These are phyloP conservation scores for Mucor circinelloides DNA, from an alignment of 371 early-diverging fungal species.

Conservation along the genomic window DNA sequence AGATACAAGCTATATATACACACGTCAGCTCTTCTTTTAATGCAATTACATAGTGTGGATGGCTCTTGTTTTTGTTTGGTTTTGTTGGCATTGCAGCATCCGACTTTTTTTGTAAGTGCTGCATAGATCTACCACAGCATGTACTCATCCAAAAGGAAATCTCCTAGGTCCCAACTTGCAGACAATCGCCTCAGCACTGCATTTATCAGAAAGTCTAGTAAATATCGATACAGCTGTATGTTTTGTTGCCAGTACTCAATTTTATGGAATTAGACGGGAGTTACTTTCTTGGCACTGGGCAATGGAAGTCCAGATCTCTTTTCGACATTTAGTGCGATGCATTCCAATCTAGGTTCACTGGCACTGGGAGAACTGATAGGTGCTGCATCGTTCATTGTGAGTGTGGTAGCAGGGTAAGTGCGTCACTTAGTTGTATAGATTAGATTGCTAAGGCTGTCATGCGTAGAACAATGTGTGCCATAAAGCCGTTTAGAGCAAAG, in stretches of 20 bases:
- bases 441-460: background rate
- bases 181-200: constrained; percentile 63
- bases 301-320: constrained; percentile 89
- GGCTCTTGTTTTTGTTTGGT: constrained; percentile 67
- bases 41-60: constrained; percentile 38
- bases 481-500: constrained; percentile 67
- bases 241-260: background rate
- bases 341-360: constrained; percentile 71
- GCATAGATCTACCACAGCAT: background rate
- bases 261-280: constrained; percentile 67
- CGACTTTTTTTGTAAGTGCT: constrained; percentile 66
- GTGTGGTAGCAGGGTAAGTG: constrained; percentile 67
- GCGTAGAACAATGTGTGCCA: constrained; percentile 70
- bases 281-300: constrained; percentile 84
- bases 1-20: background rate
- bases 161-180: constrained; percentile 64
- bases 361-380: constrained; percentile 86
- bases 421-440: background rate
- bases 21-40: background rate
- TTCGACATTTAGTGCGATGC: constrained; percentile 78
- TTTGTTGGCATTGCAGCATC: constrained; percentile 74
- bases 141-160: background rate
- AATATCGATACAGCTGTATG: background rate
- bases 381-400: constrained; percentile 75
- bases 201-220: constrained; percentile 69